phyloP scores from a whole-genome alignment of 2,329 filamentous ascomycete species.

The Alternaria viburni region DNA sequence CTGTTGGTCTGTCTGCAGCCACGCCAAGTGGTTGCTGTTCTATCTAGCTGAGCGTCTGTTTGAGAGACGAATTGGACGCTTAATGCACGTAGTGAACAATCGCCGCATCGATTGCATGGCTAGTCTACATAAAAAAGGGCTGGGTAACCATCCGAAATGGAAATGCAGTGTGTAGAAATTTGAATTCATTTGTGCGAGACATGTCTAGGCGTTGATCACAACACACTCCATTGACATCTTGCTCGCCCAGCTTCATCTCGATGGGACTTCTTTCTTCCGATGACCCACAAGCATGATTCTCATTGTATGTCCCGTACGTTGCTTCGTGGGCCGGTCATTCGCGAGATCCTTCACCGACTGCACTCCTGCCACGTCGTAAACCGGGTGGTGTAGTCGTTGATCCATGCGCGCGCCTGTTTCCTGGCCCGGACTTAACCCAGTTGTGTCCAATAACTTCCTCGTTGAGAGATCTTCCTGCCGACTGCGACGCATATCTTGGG shows the following conservation, averaged over 20 bases:
- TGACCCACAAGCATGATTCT: too few species aligned
- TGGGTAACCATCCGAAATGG: background rate
- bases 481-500: background rate
- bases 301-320: background rate
- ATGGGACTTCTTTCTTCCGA: background rate
- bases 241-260: background rate
- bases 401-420: background rate
- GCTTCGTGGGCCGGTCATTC: background rate
- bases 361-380: background rate
- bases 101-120: rapidly evolving
- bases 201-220: background rate
- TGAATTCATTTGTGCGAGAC: background rate
- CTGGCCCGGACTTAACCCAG: background rate
- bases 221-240: background rate
- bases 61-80: too few species aligned
- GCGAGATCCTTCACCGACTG: background rate
- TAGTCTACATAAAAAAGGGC: background rate
- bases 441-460: conserved; percentile 1
- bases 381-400: background rate
- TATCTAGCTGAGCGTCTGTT: background rate
- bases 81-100: background rate
- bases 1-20: background rate
- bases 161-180: background rate
- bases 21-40: background rate
- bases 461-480: background rate